These are phyloP conservation scores for Epichloe sibirici DNA, from an alignment of 2,329 filamentous ascomycete species.

Conservation along the genomic window DNA sequence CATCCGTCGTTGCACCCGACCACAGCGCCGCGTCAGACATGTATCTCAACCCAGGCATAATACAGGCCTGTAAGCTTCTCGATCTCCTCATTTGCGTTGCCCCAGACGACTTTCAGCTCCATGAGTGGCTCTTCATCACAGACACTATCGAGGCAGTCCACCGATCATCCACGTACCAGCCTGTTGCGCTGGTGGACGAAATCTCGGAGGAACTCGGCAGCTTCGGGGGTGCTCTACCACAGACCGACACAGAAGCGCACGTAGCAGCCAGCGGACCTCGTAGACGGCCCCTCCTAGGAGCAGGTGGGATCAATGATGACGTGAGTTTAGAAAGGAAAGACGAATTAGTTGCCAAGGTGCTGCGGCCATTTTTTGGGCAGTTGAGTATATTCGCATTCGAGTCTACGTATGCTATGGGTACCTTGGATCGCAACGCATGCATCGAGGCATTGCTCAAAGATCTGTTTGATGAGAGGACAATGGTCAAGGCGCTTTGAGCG, in stretches of 20 bases:
- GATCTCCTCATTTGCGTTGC: slow-evolving; percentile 77
- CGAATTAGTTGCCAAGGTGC: slow-evolving; percentile 61
- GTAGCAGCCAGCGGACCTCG: slow-evolving; percentile 23
- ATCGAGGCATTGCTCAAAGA: slow-evolving; percentile 54
- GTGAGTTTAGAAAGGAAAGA: slow-evolving; percentile 47
- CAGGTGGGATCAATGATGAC: slow-evolving; percentile 42
- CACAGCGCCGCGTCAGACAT: slow-evolving; percentile 52
- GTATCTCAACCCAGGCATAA: slow-evolving; percentile 62
- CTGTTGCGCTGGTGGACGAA: slow-evolving; percentile 72
- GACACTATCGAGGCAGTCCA: slow-evolving; percentile 97
- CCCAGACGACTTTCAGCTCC: slow-evolving; percentile 94
- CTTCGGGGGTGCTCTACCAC: slow-evolving; percentile 19
- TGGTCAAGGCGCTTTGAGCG: slow-evolving; percentile 44
- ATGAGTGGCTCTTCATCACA: slow-evolving; percentile 94
- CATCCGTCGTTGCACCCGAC: slow-evolving; percentile 57
- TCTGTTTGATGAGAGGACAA: slow-evolving; percentile 65
- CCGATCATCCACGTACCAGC: slow-evolving; percentile 54
- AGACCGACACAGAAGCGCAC: slow-evolving; percentile 26
- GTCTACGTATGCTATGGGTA: slow-evolving; percentile 75
- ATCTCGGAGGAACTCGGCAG: slow-evolving; percentile 63
- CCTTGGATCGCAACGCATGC: slow-evolving; percentile 53
- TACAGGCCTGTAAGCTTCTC: slow-evolving; percentile 89
- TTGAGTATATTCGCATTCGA: slow-evolving; percentile 92
- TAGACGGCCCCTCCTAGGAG: slow-evolving; percentile 38
- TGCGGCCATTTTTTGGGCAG: slow-evolving; percentile 82